A percentile compares a stretch with the other conserved stretches of the same genome.
Conservation (phyloP, 1,284 basidiomycete genomes). For the Sutorius eximius region DNA sequence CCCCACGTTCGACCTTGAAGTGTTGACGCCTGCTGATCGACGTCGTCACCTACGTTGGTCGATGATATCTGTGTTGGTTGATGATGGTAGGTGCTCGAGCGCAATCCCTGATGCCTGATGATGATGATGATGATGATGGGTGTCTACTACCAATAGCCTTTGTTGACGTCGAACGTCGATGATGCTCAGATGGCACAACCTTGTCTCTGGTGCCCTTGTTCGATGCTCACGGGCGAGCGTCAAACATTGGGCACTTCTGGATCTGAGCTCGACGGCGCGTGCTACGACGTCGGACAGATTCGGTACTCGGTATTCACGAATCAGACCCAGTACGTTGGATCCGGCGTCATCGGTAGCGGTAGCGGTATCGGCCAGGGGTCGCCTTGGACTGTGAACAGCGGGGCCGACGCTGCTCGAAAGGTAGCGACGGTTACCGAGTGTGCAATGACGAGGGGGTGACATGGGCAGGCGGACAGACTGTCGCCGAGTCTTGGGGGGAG, state of each 20-base stretch:
- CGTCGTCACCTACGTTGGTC: neutral
- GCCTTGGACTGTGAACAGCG: neutral
- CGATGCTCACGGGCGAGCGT: neutral
- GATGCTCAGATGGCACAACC: neutral
- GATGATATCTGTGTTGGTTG: neutral
- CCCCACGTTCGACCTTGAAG: neutral
- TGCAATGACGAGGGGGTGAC: too few species aligned
- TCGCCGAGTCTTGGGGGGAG: neutral
- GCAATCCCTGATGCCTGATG: neutral
- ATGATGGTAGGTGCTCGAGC: neutral
- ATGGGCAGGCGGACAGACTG: neutral
- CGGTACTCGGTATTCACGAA: neutral
- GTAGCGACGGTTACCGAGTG: neutral
- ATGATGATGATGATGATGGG: neutral
- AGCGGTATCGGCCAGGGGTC: neutral
- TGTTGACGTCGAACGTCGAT: neutral
- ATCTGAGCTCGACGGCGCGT: neutral
- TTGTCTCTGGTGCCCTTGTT: neutral
- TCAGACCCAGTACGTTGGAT: neutral
- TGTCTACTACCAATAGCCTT: slow-evolving; percentile 1
- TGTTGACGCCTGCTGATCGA: neutral
- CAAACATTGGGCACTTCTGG: neutral
- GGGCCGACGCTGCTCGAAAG: neutral
- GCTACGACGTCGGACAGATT: neutral
- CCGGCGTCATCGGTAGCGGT: neutral